These are phyloP conservation scores for Malassezia furfur DNA, from an alignment of 1,284 basidiomycete species.

Conservation along the genomic window DNA sequence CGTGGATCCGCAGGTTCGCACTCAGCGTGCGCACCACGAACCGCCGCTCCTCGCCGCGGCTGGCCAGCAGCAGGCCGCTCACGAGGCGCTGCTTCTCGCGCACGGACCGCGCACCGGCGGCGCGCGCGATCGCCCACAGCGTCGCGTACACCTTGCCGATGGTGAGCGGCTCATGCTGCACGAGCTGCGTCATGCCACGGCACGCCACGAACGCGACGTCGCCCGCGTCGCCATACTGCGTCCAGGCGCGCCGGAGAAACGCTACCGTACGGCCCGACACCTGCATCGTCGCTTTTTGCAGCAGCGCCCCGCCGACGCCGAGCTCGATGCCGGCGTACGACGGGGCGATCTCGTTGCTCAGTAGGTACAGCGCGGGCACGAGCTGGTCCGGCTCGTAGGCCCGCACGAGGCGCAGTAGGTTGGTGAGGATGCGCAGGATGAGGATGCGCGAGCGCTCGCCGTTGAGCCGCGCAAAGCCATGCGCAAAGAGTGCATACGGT, in stretches of 20 bases:
- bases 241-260: slow-evolving; percentile 57
- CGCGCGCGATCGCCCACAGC: slow-evolving; percentile 50
- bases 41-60: slow-evolving; percentile 74
- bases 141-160: slow-evolving; percentile 32
- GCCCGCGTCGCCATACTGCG: slow-evolving; percentile 41
- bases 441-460: slow-evolving; percentile 70
- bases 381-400: slow-evolving; percentile 63
- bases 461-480: slow-evolving; percentile 64
- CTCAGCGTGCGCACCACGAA: slow-evolving; percentile 72
- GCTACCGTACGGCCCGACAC: slow-evolving; percentile 66
- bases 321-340: slow-evolving; percentile 50
- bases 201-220: slow-evolving; percentile 45
- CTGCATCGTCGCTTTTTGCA: slow-evolving; percentile 70
- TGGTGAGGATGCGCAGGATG: slow-evolving; percentile 72
- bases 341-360: slow-evolving; percentile 75
- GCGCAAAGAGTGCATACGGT: slow-evolving; percentile 72
- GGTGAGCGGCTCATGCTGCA: slow-evolving; percentile 34
- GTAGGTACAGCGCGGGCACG: slow-evolving; percentile 71
- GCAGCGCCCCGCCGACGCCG: slow-evolving; percentile 55
- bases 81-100: slow-evolving; percentile 69
- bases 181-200: slow-evolving; percentile 38
- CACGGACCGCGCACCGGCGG: slow-evolving; percentile 65
- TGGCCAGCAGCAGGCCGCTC: slow-evolving; percentile 69
- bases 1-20: slow-evolving; percentile 69
- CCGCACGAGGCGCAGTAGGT: slow-evolving; percentile 64